These are phyloP conservation scores for Zelopaecilomyces penicillatus DNA, from an alignment of 2,329 filamentous ascomycete genomes.

Conservation along the genomic window DNA sequence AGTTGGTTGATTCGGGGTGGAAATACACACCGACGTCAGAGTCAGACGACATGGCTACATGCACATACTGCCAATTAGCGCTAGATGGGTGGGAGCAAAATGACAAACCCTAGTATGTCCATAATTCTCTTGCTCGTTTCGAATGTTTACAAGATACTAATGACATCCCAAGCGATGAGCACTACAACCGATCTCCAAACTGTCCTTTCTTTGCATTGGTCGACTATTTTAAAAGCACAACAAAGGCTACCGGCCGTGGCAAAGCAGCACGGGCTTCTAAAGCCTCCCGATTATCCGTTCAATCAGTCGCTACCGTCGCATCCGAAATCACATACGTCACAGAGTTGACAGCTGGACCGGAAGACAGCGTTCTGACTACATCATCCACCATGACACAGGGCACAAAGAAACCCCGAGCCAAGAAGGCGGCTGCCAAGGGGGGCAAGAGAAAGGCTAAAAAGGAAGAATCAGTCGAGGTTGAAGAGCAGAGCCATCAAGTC, in stretches of 20 bases:
- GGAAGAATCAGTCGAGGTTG: constrained; percentile 40
- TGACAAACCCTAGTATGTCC: constrained; percentile 73
- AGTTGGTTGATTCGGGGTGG: constrained; percentile 91
- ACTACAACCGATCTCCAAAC: constrained; percentile 66
- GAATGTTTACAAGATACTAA: no score
- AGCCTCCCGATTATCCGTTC: constrained; percentile 54
- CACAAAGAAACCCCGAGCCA: constrained; percentile 46
- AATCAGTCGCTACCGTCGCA: constrained; percentile 43
- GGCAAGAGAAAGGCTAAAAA: constrained; percentile 37
- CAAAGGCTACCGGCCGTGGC: constrained; percentile 48
- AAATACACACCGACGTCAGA: constrained; percentile 80
- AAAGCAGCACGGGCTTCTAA: constrained; percentile 57
- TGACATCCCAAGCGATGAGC: constrained; percentile 59
- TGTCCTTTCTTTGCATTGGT: constrained; percentile 77
- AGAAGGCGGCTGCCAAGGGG: constrained; percentile 44
- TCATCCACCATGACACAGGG: constrained; percentile 50
- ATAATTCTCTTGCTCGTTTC: no score
- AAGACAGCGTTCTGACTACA: constrained; percentile 53
- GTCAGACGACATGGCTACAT: constrained; percentile 82
- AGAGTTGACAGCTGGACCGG: constrained; percentile 41
- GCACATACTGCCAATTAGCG: constrained; percentile 80
- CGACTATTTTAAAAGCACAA: constrained; percentile 41
- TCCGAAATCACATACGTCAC: constrained; percentile 42
- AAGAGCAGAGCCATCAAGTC: constrained; percentile 23
- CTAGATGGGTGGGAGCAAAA: constrained; percentile 91